Percentiles rank a stretch among this genome's conserved stretches.
phyloP scores from a whole-genome alignment of 1,139 yeast species.

The Pichia sp. region DNA sequence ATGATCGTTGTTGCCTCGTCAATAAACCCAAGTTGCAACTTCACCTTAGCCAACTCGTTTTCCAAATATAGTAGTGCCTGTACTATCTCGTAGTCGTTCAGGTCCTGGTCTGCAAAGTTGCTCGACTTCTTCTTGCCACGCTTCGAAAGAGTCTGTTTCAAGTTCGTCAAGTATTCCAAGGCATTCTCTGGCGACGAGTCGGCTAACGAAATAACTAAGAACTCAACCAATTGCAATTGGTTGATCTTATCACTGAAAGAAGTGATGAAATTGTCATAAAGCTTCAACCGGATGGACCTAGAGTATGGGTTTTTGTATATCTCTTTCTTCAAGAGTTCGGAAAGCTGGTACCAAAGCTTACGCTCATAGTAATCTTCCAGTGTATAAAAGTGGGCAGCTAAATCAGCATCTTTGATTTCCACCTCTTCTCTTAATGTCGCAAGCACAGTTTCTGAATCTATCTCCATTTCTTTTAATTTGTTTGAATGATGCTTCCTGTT shows the following conservation, averaged over 20 bases:
- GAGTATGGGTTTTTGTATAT: conserved; percentile 49
- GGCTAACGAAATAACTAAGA: conserved; percentile 55
- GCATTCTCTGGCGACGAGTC: conserved; percentile 38
- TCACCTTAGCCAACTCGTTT: conserved; percentile 73
- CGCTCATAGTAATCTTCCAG: conserved; percentile 87
- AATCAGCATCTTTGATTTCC: conserved; percentile 43
- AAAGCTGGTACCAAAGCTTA: conserved; percentile 65
- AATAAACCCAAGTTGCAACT: conserved; percentile 54
- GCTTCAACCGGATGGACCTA: conserved; percentile 52
- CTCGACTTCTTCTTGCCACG: conserved; percentile 37
- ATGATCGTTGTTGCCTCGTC: conserved; percentile 66
- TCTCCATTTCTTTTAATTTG: conserved; percentile 20
- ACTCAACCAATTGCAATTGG: conserved; percentile 72
- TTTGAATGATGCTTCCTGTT: background rate
- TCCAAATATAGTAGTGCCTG: conserved; percentile 61
- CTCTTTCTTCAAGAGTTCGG: conserved; percentile 60
- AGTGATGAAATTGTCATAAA: conserved; percentile 68
- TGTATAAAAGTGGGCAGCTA: conserved; percentile 59
- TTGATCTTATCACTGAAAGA: conserved; percentile 69
- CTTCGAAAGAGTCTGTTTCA: conserved; percentile 46
- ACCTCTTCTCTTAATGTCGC: conserved; percentile 63
- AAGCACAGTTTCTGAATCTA: conserved; percentile 47
- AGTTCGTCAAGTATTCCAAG: conserved; percentile 50
- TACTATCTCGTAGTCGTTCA: conserved; percentile 30
- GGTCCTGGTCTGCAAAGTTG: conserved; percentile 36